Evolutionary conservation across 345 rosid species (phyloP), one percentile per base, ranked within the genome.

Genomic region (Eucalyptus caleyi): DNA sequence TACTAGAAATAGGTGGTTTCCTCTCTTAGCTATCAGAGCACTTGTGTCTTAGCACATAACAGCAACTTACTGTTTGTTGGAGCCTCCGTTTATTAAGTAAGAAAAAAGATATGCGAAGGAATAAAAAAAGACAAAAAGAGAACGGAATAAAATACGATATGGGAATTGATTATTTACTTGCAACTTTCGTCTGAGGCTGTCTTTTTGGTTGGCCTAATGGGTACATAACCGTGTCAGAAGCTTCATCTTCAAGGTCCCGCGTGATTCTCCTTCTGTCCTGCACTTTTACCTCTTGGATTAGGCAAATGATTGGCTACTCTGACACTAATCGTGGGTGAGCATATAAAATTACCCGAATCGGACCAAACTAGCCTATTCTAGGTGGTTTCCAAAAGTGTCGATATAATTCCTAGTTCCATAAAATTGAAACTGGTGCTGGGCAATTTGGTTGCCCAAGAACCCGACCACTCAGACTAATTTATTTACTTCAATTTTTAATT

Each of bases 361-460:
- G 62, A 56, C 30, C 62, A 4, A 56, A 56, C 4, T 23, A 56
- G 62, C 27, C 3, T 0, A 0, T 56, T 23, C 3, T 56, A 56
- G 6, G 13, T 24, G 13, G 6, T 56, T 56, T 24, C 6, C 13
- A 56, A 56, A 56, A 24, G 30, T 0, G 3, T 56, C 1, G 0
- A 3, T 56, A 23, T 23, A 1, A 24, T 24, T 56, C 1, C 1
- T 24, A 1, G 27, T 56, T 56, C 30, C 62, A 56, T 24, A 9
- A 23, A 56, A 56, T 56, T 56, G 62, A 56, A 56, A 56, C 30
- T 10, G 6, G 13, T 23, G 62, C 3, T 3, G 12, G 62, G 12
- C 3, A 1, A 56, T 56, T 3, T 1, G 3, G 62, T 56, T 56
- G 5, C 13, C 62, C 62, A 23, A 4, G 6, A 56, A 24, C 9